Base-by-base conservation (phyloP, 2,329 filamentous ascomycete genomes). In the Paecilomyces dactylethromorphus region DNA sequence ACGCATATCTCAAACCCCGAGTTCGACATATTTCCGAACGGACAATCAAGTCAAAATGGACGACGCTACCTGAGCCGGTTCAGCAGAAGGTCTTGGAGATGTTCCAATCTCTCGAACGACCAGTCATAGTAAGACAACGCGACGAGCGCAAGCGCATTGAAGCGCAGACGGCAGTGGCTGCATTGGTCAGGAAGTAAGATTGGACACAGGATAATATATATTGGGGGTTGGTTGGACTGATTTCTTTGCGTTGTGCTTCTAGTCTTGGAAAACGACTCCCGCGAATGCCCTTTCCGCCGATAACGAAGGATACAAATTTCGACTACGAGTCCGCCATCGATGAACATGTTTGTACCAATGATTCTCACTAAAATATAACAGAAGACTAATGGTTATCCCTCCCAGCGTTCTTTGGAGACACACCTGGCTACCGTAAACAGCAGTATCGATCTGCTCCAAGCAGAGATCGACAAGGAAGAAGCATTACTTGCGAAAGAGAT, bases 41-140 rank as follows among this genome's bases (percentile, higher is more conserved):
- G 53, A 76, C 74, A 8, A 77, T 79, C 64, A 76, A 76, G 55
- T 71, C 74, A 45, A 78, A 78, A 72, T 79, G 77, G 77, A 70
- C 72, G 12, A 75, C 77, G 4, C 69, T 79, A 2, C 73, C 76
- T 1, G 74, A 76, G 31, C 68, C 74, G 1, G 71, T 71, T 3
- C 77, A 78, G 63, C 75, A 75, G 45, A 77, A 74, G 56, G 68
- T 79, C 53, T 69, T 71, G 35, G 74, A 74, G 45, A 70, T 79
- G 62, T 76, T 79, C 54, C 69, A 69, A 29, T 68, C 73, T 12
- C 63, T 78, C 11, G 76, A 78, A 58, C 68, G 76, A 11, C 75
- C 75, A 32, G 75, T 77, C n/a, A 76, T 78, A 21, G 70, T 74
- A 49, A 70, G 73, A 18, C 73, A 77, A 21, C 70, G 71, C 53